A percentile compares a stretch with the other conserved stretches of the same genome.
Evolutionary conservation across 2,329 filamentous ascomycete genomes (phyloP).

Genomic region (Colletotrichum kahawae): DNA sequence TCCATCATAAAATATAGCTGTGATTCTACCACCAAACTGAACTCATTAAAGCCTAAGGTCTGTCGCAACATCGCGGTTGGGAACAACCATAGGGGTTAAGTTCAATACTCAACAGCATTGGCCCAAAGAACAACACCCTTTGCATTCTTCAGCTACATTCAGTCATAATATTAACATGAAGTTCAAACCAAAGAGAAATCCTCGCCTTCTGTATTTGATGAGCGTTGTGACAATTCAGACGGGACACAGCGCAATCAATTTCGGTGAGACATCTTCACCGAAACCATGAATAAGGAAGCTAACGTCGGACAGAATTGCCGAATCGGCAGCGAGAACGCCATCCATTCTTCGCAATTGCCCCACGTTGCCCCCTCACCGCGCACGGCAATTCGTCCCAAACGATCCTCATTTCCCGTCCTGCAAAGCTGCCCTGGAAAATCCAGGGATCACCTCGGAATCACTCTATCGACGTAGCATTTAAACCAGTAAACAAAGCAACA

Average conservation of each 20-base stretch:
- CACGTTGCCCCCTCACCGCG: neutral
- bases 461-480: neutral
- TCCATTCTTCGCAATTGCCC: conserved; percentile 2
- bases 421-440: neutral
- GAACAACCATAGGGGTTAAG: no score
- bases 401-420: conserved; percentile 2
- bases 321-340: neutral
- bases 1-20: no score
- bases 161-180: fast-evolving
- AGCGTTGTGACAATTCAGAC: neutral
- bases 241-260: neutral
- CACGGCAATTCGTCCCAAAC: neutral
- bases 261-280: neutral
- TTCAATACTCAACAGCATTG: no score
- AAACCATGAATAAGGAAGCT: neutral
- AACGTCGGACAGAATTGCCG: neutral
- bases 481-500: neutral
- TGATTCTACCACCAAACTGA: no score
- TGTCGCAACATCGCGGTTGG: no score
- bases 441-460: conserved; percentile 1
- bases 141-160: fast-evolving
- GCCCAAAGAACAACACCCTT: no score
- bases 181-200: neutral
- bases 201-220: neutral
- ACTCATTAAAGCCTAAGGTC: no score